Evolutionary conservation across 306 rosid genomes (phyloP).

Genomic region (Citrullus colocynthis): DNA sequence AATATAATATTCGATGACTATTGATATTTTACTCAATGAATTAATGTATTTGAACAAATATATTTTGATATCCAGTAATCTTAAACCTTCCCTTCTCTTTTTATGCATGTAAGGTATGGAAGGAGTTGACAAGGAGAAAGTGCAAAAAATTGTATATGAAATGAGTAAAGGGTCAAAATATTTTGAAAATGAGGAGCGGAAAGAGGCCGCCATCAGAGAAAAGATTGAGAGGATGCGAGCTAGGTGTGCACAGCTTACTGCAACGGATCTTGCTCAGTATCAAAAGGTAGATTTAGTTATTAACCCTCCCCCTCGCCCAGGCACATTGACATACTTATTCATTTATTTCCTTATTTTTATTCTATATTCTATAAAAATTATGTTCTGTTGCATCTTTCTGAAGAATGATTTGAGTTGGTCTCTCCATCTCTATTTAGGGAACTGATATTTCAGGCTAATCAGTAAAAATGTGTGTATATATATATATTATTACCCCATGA

Average conservation of each 20-base stretch:
- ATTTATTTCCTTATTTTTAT: neutral
- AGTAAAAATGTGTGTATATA: neutral
- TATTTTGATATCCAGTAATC: neutral
- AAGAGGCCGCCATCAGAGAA: conserved; percentile 50
- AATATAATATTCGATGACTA: neutral
- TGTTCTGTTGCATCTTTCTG: neutral
- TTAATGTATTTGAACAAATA: neutral
- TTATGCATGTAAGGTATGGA: conserved; percentile 55
- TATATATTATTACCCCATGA: neutral
- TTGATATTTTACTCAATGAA: neutral
- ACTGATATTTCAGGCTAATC: neutral
- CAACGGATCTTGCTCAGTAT: conserved; percentile 35
- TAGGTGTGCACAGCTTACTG: conserved; percentile 44
- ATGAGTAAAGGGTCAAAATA: conserved; percentile 96
- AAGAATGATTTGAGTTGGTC: neutral
- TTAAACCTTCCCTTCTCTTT: neutral
- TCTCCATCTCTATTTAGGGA: neutral
- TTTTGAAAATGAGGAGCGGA: conserved; percentile 81
- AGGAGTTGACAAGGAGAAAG: conserved; percentile 90
- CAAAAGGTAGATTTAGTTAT: conserved; percentile 28
- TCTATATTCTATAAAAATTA: neutral
- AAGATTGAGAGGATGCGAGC: conserved; percentile 57
- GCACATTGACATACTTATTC: neutral
- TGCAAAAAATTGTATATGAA: conserved; percentile 69
- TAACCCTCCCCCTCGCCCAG: neutral